Evolutionary conservation across 441 rosid species (phyloP), one percentile per base, ranked within the genome.

Genomic region (Brassica balearica): DNA sequence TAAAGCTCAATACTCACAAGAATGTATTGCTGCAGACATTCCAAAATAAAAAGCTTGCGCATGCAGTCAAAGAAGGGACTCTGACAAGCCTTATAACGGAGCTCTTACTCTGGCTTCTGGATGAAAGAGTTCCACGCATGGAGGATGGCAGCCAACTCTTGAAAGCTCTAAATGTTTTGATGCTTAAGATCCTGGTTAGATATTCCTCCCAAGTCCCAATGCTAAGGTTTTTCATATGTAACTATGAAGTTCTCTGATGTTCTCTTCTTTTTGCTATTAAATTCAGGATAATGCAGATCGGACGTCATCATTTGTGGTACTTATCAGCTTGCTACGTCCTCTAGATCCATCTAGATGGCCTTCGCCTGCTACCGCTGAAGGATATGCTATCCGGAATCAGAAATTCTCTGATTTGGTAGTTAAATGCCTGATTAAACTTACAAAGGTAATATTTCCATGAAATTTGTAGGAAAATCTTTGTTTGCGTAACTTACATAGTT

Each of bases 141-240:
- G 99, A 97, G 86, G 99, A 97, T 89, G 99, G 99, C 77, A 92
- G 99, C 85, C 99, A 95, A 80, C 99, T 97, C 79, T 85, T 97
- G 58, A 97, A 91, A 90, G 99, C 99, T 77, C 76, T 97, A 84
- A 97, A 97, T 82, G 98, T 97, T 78, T 86, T 97, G 88, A 97
- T 95, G 99, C 99, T 97, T 55, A 97, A 97, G 82, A 97, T 97
- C 86, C 84, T 97, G 98, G 99, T 97, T 80, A 81, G 84, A 58
- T 65, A 80, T 67, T 27, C 22, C 59, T 72, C 62, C 36, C 72
- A 71, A 41, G 70, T 72, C 56, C 41, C 69, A 71, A 11, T 73
- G 65, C 80, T 64, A 64, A 48, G 65, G 36, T 10, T 62, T 43
- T 72, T 62, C 72, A 61, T 70, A 61, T 75, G 77, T 22, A 60